Evolutionary conservation across 805 yeast species (phyloP).

Genomic region (Schwanniomyces vanrijiae): DNA sequence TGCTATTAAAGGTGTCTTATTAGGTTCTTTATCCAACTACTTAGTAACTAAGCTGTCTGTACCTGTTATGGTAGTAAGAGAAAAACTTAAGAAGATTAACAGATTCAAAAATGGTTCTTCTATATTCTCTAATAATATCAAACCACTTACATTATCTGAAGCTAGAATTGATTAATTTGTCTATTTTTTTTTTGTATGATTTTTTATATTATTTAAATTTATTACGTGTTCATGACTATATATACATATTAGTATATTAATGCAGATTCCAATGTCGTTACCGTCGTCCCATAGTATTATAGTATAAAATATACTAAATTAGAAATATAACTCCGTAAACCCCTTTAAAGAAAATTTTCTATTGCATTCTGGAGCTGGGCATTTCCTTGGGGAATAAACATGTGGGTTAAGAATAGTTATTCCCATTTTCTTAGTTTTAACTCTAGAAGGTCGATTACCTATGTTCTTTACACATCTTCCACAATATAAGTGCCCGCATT

Average conservation of each 20-base stretch:
- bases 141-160: conserved; percentile 48
- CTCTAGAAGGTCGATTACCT: conserved; percentile 39
- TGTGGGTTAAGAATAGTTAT: conserved; percentile 32
- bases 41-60: conserved; percentile 68
- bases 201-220: not conserved
- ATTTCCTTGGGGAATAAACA: conserved; percentile 53
- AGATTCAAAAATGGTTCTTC: conserved; percentile 50
- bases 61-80: conserved; percentile 80
- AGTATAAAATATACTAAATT: not conserved
- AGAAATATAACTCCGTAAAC: conserved; percentile 53
- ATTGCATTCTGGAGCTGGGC: conserved; percentile 56
- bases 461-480: conserved; percentile 78
- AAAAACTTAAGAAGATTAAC: conserved; percentile 66
- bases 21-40: conserved; percentile 73
- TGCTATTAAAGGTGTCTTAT: conserved; percentile 69
- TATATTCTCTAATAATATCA: conserved; percentile 56
- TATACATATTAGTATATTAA: not conserved
- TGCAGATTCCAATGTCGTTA: not conserved
- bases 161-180: conserved; percentile 41
- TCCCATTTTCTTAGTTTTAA: conserved; percentile 15
- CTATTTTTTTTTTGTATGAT: not conserved
- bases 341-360: conserved; percentile 43
- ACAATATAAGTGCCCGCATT: conserved; percentile 85
- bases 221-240: conserved; percentile 2
- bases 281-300: not conserved